These are phyloP conservation scores for Przewalskia tangutica DNA, from an alignment of 257 asterid genomes.

Conservation along the genomic window DNA sequence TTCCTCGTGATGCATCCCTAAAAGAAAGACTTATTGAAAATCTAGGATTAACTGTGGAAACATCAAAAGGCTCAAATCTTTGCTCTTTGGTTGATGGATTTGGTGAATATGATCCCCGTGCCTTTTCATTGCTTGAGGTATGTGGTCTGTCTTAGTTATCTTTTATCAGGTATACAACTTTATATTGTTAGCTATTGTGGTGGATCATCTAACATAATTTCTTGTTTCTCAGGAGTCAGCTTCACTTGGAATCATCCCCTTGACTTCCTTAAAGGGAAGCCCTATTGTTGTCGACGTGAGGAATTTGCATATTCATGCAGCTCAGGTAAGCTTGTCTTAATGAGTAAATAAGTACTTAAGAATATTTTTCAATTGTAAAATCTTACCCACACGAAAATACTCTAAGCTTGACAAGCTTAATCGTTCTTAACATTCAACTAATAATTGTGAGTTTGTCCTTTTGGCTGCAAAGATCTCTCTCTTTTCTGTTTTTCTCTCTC, in stretches of 20 bases:
- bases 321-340: constrained; percentile 55
- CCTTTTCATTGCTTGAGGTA: constrained; percentile 87
- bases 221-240: constrained; percentile 68
- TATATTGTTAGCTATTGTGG: constrained; percentile 11
- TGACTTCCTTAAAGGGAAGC: constrained; percentile 50
- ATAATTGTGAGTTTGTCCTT: not conserved
- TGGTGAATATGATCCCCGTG: constrained; percentile 95
- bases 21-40: constrained; percentile 69
- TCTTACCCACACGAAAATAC: not conserved
- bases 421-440: not conserved
- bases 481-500: not conserved
- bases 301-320: constrained; percentile 46
- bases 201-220: constrained; percentile 7
- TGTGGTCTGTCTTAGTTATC: constrained; percentile 3
- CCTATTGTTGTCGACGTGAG: constrained; percentile 66
- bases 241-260: constrained; percentile 71
- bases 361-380: not conserved
- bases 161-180: constrained; percentile 4
- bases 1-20: constrained; percentile 63
- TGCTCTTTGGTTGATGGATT: constrained; percentile 81
- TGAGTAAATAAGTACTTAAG: not conserved
- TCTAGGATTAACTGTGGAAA: constrained; percentile 40
- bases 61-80: constrained; percentile 43
- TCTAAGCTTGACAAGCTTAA: not conserved
- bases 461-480: not conserved